Percentiles rank a stretch among this genome's conserved stretches.
These are phyloP conservation scores for Berberis thunbergii DNA, from an alignment of 164 flowering plant genomes.

Conservation along the genomic window DNA sequence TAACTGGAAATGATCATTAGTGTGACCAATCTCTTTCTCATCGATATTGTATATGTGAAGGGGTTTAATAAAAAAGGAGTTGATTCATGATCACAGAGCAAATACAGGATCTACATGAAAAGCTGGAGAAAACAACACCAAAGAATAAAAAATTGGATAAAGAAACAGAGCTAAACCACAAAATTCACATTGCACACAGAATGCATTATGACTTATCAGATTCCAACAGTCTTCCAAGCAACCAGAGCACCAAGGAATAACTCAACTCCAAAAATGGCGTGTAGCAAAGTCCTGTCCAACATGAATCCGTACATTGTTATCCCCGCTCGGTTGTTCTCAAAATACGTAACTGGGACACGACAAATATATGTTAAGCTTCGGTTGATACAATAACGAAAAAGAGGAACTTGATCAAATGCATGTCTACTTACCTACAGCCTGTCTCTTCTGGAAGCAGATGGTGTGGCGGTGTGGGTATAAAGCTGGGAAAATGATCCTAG, in stretches of 20 bases:
- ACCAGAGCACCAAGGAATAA: conserved; percentile 81
- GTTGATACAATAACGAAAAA: too few relatives aligned
- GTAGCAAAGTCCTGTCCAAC: conserved; percentile 66
- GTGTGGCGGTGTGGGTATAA: conserved; percentile 56
- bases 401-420: background rate
- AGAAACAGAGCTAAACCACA: too few relatives aligned
- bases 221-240: conserved; percentile 72
- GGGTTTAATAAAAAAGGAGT: too few relatives aligned
- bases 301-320: conserved; percentile 77
- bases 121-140: too few relatives aligned
- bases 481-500: conserved; percentile 29
- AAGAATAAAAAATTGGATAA: too few relatives aligned
- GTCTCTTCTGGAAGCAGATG: conserved; percentile 67
- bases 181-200: too few relatives aligned
- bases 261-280: conserved; percentile 64
- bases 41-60: too few relatives aligned
- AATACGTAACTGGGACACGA: conserved; percentile 58
- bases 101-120: too few relatives aligned
- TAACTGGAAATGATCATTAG: too few relatives aligned
- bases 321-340: conserved; percentile 90
- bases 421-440: conserved; percentile 52
- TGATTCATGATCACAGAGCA: too few relatives aligned
- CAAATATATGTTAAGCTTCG: too few relatives aligned
- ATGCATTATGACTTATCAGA: background rate
- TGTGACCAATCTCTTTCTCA: too few relatives aligned